Evolutionary conservation across 2,329 filamentous ascomycete species (phyloP), one percentile per base, ranked within the genome.

Genomic region (Ophiostoma pallidulum): DNA sequence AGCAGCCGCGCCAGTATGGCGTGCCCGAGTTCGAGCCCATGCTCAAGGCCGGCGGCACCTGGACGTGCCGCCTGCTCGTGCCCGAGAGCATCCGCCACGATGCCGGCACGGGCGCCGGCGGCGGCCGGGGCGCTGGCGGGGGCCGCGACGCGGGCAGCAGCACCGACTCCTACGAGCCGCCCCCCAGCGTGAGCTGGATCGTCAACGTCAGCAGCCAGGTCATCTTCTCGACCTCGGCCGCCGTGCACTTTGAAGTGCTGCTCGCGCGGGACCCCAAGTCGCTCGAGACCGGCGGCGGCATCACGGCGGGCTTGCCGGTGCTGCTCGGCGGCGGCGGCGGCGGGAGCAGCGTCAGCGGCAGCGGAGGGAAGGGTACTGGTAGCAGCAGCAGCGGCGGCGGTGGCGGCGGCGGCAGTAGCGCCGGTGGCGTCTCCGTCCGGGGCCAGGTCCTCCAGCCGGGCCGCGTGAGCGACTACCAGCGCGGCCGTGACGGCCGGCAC

Each of bases 11-110:
- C 45, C 72, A 73, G 45, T 82, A 89, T 67, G 87, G 86, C 40
- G 75, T 84, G 1, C 92, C 92, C 14, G 86, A 94, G 58, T 98
- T 92, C 60, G 92, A 98, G 66, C 91, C 92, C 40, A 91, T 95
- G 71, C 76, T 98, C 61, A 97, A 97, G 71, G 90, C 92, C 8
- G 92, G 90, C 26, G 90, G 88, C 7, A 80, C 76, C 39, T 98
- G 90, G 85, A 78, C 81, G 57, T 85, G 87, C 49, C 79, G 82
- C 59, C 75, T 98, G 54, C 73, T 79, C 5, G 82, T 98, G 0
- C 91, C 91, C 0, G 83, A 91, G 47, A 71, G 82, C 53, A 83
- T 92, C 51, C 75, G 86, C 41, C 77, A 83, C 60, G 76, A 69
- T 16, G 83, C 82, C 37, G 72, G 72, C 45, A 82, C 80, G 45